Percentiles rank a stretch among this genome's conserved stretches.
Conservation (phyloP, 805 yeast species). For the Maudiozyma saulgeensis region DNA sequence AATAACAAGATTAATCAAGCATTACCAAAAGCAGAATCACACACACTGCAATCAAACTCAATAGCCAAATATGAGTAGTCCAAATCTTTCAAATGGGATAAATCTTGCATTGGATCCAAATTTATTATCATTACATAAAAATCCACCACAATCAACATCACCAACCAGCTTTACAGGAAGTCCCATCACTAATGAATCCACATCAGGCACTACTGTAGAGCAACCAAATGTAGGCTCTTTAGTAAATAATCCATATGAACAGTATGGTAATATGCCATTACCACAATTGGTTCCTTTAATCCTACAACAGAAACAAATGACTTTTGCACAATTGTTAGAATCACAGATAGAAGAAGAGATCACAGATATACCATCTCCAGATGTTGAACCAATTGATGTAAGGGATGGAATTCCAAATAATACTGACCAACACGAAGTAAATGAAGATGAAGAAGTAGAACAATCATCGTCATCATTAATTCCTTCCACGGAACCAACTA, state of each 20-base stretch:
- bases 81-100: slow-evolving; percentile 9
- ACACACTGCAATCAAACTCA: not conserved
- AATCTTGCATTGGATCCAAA: slow-evolving; percentile 29
- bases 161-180: not conserved
- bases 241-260: slow-evolving; percentile 25
- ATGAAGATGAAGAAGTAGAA: not conserved
- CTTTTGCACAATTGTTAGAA: slow-evolving; percentile 8
- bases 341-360: slow-evolving; percentile 1
- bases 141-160: not conserved
- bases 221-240: slow-evolving; percentile 7
- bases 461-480: not conserved
- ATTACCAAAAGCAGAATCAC: not conserved
- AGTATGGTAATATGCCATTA: slow-evolving; percentile 34
- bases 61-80: too few species aligned
- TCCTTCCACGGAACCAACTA: not conserved
- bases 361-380: not conserved
- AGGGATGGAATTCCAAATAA: not conserved
- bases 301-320: slow-evolving; percentile 25
- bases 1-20: too few species aligned
- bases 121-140: slow-evolving; percentile 16
- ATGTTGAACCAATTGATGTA: not conserved
- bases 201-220: not conserved
- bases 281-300: slow-evolving; percentile 51
- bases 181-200: not conserved
- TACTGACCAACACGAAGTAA: too few species aligned